Evolutionary conservation across 1,139 yeast species (phyloP).

Genomic region (Taphrina sp.): DNA sequence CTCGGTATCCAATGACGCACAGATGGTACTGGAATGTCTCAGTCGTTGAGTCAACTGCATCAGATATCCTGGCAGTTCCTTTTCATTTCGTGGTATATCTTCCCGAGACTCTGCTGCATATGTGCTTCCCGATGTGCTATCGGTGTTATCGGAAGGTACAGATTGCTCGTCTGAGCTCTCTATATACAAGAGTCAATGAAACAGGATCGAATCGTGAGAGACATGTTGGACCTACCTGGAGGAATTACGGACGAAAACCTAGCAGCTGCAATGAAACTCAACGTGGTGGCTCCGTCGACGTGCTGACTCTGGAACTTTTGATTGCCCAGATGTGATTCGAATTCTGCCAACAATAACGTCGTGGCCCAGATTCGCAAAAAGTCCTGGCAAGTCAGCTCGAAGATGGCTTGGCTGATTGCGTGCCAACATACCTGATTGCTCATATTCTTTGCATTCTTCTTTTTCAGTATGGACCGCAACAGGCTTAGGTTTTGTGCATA

Average conservation of each 20-base stretch:
- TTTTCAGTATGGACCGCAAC: slow-evolving; percentile 14
- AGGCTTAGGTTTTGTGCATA: slow-evolving; percentile 12
- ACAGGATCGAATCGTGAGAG: too few species aligned
- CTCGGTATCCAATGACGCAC: slow-evolving; percentile 6
- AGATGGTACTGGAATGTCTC: slow-evolving; percentile 17
- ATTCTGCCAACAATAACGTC: slow-evolving; percentile 23
- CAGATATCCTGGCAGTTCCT: slow-evolving; percentile 23
- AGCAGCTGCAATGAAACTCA: slow-evolving; percentile 20
- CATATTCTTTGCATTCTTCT: slow-evolving; percentile 5
- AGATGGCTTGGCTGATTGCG: not conserved
- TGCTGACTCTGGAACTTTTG: slow-evolving; percentile 13
- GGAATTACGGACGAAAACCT: too few species aligned
- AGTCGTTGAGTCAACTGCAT: slow-evolving; percentile 16
- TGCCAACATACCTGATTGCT: slow-evolving; percentile 15
- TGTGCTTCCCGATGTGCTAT: too few species aligned
- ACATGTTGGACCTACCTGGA: too few species aligned
- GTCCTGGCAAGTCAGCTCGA: not conserved
- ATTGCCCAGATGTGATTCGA: slow-evolving; percentile 20
- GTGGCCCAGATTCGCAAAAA: slow-evolving; percentile 28
- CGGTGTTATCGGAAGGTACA: too few species aligned
- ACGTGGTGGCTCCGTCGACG: slow-evolving; percentile 26
- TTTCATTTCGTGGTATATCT: slow-evolving; percentile 21
- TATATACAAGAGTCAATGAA: not conserved
- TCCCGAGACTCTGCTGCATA: too few species aligned
- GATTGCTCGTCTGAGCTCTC: too few species aligned